Evolutionary conservation across 2,329 filamentous ascomycete species (phyloP).

Genomic region (Cadophora gregata): DNA sequence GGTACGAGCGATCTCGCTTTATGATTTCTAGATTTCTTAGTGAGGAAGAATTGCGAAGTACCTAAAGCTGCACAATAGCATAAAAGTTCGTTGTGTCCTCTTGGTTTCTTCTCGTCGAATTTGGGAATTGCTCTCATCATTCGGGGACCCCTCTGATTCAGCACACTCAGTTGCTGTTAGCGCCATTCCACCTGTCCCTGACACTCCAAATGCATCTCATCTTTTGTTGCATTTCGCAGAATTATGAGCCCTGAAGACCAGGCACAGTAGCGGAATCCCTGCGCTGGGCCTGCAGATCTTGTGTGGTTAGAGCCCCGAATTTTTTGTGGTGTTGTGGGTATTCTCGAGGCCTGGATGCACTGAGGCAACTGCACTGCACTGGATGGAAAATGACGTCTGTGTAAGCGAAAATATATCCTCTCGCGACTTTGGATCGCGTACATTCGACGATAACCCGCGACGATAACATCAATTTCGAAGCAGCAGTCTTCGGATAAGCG

Average conservation of each 20-base stretch:
- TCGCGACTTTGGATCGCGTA: neutral
- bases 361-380: conserved; percentile 7
- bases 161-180: neutral
- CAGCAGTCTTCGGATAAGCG: neutral
- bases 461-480: neutral
- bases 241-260: conserved; percentile 23
- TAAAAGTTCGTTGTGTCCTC: neutral
- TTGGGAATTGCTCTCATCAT: neutral
- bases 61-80: neutral
- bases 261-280: conserved; percentile 21
- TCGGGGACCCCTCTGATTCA: too few species aligned
- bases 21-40: neutral
- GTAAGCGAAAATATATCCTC: conserved; percentile 3
- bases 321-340: conserved; percentile 18
- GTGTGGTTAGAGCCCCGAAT: conserved; percentile 5
- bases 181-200: neutral
- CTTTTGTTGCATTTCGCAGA: conserved; percentile 28
- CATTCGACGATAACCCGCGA: neutral
- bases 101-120: neutral
- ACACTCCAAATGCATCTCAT: conserved; percentile 3
- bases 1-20: neutral
- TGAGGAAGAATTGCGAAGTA: neutral
- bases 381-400: conserved; percentile 9
- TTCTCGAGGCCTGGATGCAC: conserved; percentile 5
- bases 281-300: conserved; percentile 13